Evolutionary conservation across 768 basidiomycete genomes (phyloP).

Genomic region (Lentinus brumalis): DNA sequence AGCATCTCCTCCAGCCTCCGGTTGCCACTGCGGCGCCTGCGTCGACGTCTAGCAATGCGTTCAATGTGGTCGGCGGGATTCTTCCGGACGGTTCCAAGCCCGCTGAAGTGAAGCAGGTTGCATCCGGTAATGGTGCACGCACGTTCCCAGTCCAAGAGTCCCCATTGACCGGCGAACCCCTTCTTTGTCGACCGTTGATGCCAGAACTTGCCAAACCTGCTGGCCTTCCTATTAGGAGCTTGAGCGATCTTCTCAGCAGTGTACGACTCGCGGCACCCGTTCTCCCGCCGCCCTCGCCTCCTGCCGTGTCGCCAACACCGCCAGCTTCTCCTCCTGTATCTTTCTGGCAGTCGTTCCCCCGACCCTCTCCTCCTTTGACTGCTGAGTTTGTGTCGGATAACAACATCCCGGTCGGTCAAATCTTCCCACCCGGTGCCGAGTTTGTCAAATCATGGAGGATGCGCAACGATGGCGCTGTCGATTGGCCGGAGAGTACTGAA

Average conservation of each 20-base stretch:
- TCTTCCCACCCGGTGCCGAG: constrained; percentile 81
- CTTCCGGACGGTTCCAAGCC: constrained; percentile 5
- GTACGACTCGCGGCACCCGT: constrained; percentile 3
- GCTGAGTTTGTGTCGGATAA: constrained; percentile 66
- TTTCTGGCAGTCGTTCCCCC: neutral
- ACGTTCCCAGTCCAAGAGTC: constrained; percentile 18
- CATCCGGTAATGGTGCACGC: neutral
- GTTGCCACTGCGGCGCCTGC: neutral
- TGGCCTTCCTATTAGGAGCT: neutral
- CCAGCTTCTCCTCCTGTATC: neutral
- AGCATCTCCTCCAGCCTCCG: constrained; percentile 28
- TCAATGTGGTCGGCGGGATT: constrained; percentile 25
- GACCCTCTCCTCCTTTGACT: constrained; percentile 34
- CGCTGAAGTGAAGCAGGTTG: neutral
- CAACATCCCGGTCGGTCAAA: constrained; percentile 73
- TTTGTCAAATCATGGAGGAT: constrained; percentile 86
- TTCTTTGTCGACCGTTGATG: constrained; percentile 24
- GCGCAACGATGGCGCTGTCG: constrained; percentile 58
- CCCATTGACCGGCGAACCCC: constrained; percentile 28
- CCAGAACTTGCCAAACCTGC: constrained; percentile 8
- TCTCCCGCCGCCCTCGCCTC: neutral
- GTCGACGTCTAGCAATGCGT: neutral
- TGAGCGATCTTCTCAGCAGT: constrained; percentile 12
- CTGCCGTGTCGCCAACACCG: too few species aligned
- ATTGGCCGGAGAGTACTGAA: constrained; percentile 72